Evolutionary conservation across 192 early-diverging fungal genomes (phyloP).

Genomic region (Jimgerdemannia flammicorona): DNA sequence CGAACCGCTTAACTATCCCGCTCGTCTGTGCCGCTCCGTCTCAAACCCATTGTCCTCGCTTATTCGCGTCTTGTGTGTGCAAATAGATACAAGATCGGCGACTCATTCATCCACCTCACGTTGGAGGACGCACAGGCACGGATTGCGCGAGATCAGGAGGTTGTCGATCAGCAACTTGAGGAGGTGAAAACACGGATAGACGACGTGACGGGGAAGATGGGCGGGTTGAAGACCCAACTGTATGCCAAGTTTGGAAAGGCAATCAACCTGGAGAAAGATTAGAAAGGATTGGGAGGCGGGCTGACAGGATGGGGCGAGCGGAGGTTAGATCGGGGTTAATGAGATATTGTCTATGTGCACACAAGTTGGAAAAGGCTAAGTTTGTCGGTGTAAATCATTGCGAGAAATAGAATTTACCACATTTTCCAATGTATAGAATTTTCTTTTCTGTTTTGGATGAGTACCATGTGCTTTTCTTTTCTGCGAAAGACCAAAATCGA

Average conservation of each 20-base stretch:
- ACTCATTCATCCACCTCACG: slow-evolving; percentile 76
- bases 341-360: too few relatives aligned
- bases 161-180: slow-evolving; percentile 58
- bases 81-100: slow-evolving; percentile 77
- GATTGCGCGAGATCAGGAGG: slow-evolving; percentile 59
- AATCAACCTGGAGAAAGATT: slow-evolving; percentile 93
- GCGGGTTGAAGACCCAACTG: slow-evolving; percentile 76
- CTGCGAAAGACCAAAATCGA: too few relatives aligned
- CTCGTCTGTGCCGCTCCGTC: background rate
- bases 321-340: too few relatives aligned
- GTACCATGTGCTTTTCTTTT: too few relatives aligned
- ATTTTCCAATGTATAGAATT: too few relatives aligned
- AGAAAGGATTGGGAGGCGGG: slow-evolving; percentile 5
- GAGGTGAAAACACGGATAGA: slow-evolving; percentile 62
- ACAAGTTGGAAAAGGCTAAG: too few relatives aligned
- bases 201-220: slow-evolving; percentile 69
- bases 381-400: too few relatives aligned
- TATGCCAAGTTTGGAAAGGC: slow-evolving; percentile 93
- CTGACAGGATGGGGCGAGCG: background rate
- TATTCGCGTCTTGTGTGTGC: background rate
- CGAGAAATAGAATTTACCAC: too few relatives aligned
- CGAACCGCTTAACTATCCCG: background rate
- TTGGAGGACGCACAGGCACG: slow-evolving; percentile 72
- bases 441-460: too few relatives aligned
- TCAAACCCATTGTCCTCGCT: background rate